Evolutionary conservation across 1,284 basidiomycete genomes (phyloP).

Genomic region (Apiotrichum gracile): DNA sequence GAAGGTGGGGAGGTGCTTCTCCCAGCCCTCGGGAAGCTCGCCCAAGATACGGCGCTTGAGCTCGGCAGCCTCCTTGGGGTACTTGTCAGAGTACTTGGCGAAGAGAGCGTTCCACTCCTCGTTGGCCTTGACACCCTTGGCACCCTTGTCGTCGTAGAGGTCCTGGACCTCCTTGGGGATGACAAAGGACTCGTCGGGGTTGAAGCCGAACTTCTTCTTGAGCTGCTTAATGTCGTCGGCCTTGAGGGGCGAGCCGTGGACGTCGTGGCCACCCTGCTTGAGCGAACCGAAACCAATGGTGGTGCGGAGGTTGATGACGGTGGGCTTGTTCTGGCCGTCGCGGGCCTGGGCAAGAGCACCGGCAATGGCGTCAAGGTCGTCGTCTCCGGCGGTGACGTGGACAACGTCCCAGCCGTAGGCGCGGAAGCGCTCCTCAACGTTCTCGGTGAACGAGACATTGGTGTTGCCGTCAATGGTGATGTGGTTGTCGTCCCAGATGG

Average conservation of each 20-base stretch:
- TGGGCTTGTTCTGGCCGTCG: constrained; percentile 72
- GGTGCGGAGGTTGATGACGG: constrained; percentile 77
- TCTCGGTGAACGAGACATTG: constrained; percentile 85
- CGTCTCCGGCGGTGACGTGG: constrained; percentile 76
- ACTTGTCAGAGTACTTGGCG: constrained; percentile 66
- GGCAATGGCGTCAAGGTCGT: constrained; percentile 72
- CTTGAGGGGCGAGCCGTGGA: constrained; percentile 89
- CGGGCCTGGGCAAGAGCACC: constrained; percentile 73
- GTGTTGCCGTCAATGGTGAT: constrained; percentile 96
- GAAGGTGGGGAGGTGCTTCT: constrained; percentile 70
- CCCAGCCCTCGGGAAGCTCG: constrained; percentile 79
- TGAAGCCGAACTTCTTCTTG: constrained; percentile 80
- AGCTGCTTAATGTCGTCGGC: constrained; percentile 79
- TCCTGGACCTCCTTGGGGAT: constrained; percentile 71
- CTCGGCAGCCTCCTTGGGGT: constrained; percentile 77
- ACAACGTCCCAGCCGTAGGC: constrained; percentile 93
- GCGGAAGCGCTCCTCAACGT: constrained; percentile 80
- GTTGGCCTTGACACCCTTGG: constrained; percentile 69
- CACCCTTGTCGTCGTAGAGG: constrained; percentile 61
- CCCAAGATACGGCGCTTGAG: constrained; percentile 77
- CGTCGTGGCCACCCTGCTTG: constrained; percentile 83
- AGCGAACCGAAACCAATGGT: constrained; percentile 93
- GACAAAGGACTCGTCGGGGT: constrained; percentile 70
- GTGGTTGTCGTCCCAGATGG: constrained; percentile 85
- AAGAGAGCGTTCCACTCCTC: constrained; percentile 70